Conservation (phyloP, 2,329 filamentous ascomycete species). For the Diaporthe australafricana region DNA sequence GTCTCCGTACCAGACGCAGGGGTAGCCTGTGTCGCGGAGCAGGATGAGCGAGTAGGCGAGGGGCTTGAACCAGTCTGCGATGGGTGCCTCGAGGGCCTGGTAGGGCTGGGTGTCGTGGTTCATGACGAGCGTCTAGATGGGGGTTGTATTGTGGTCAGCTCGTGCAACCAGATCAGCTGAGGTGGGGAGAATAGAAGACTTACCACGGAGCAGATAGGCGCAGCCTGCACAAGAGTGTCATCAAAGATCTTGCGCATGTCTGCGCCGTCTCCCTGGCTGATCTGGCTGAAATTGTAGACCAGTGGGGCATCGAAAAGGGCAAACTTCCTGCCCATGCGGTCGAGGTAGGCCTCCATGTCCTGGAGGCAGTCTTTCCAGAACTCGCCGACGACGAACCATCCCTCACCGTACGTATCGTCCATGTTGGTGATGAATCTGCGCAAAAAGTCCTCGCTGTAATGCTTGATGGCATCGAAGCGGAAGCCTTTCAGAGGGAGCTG, state of each 20-base stretch:
- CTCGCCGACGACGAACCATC: constrained; percentile 53
- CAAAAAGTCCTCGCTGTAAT: constrained; percentile 76
- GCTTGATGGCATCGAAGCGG: constrained; percentile 78
- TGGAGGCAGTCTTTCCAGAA: constrained; percentile 53
- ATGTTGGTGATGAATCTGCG: constrained; percentile 71
- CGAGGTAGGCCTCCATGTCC: constrained; percentile 48
- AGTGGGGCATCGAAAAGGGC: constrained; percentile 76
- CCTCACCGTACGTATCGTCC: constrained; percentile 55
- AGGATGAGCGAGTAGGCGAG: constrained; percentile 80
- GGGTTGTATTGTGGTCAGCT: not conserved
- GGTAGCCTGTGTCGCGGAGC: constrained; percentile 70
- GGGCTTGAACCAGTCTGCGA: constrained; percentile 76
- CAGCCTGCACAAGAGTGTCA: constrained; percentile 63
- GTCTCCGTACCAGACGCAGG: constrained; percentile 79
- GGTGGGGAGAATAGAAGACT: not conserved
- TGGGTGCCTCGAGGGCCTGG: constrained; percentile 61
- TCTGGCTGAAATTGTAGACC: constrained; percentile 73
- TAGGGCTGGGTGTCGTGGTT: constrained; percentile 75
- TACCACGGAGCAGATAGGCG: constrained; percentile 51
- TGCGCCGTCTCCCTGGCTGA: constrained; percentile 65
- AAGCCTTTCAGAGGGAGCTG: constrained; percentile 73
- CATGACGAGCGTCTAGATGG: constrained; percentile 69
- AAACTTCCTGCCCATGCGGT: constrained; percentile 66
- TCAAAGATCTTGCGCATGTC: constrained; percentile 76
- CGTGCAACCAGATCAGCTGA: not conserved